These are phyloP conservation scores for Claviceps capensis DNA, from an alignment of 2,329 filamentous ascomycete genomes.

Conservation along the genomic window DNA sequence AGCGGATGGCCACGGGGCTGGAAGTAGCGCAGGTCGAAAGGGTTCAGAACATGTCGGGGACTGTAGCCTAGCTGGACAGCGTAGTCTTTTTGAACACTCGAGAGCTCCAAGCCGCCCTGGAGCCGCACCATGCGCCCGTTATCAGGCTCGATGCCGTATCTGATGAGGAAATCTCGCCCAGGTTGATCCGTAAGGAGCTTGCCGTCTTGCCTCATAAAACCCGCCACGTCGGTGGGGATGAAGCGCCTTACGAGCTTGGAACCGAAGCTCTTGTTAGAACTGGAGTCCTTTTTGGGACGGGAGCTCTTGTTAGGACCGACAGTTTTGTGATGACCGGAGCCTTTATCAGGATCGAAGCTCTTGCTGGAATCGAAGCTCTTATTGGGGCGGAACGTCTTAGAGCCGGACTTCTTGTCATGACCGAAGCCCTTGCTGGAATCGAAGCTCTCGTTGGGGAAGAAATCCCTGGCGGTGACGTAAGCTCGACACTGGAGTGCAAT, in stretches of 20 bases:
- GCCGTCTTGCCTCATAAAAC: constrained; percentile 12
- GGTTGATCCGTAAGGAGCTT: constrained; percentile 17
- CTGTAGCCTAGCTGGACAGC: constrained; percentile 14
- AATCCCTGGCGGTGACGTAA: neutral
- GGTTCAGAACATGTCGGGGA: constrained; percentile 18
- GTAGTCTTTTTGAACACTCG: constrained; percentile 9
- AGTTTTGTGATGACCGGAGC: neutral
- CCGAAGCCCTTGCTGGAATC: neutral
- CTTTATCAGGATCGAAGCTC: neutral
- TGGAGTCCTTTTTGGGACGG: neutral
- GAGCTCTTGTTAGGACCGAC: neutral
- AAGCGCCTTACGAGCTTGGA: constrained; percentile 6
- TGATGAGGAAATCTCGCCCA: constrained; percentile 15
- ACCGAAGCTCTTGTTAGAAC: neutral
- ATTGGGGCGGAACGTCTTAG: neutral
- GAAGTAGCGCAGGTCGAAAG: constrained; percentile 20
- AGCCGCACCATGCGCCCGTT: constrained; percentile 10
- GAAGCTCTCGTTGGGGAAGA: neutral
- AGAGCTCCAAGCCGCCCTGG: constrained; percentile 4
- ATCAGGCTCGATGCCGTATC: constrained; percentile 12
- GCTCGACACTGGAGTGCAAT: neutral
- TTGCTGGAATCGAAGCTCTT: neutral
- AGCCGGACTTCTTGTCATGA: neutral
- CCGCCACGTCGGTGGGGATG: constrained; percentile 10
- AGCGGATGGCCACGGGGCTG: constrained; percentile 20